These are phyloP conservation scores for Cystobasidiopsis lactophilus DNA, from an alignment of 768 basidiomycete genomes.

Conservation along the genomic window DNA sequence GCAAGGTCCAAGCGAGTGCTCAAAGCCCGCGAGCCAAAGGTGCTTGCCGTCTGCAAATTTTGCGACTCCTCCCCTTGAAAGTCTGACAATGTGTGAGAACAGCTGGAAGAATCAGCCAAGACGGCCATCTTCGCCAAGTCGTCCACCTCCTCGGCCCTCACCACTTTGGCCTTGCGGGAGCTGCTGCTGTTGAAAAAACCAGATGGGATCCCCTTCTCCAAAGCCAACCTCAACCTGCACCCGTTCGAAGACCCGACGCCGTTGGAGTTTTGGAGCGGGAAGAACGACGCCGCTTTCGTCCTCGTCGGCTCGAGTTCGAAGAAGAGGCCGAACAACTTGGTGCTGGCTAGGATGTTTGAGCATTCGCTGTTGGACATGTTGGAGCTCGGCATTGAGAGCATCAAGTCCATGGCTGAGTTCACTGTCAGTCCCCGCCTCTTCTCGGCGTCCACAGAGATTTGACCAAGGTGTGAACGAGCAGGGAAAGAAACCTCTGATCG, in stretches of 20 bases:
- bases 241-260: constrained; percentile 72
- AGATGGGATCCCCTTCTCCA: constrained; percentile 70
- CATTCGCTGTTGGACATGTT: constrained; percentile 76
- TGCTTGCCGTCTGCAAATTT: constrained; percentile 22
- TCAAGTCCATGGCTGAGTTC: constrained; percentile 55
- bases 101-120: constrained; percentile 51
- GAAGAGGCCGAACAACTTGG: constrained; percentile 72
- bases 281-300: constrained; percentile 87
- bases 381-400: constrained; percentile 70
- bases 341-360: constrained; percentile 70
- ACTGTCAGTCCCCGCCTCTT: constrained; percentile 35
- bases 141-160: constrained; percentile 57
- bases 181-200: constrained; percentile 86
- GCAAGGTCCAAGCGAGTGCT: constrained; percentile 77
- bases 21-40: constrained; percentile 67
- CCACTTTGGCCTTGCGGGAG: constrained; percentile 67
- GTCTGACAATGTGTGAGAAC: neutral
- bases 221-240: constrained; percentile 59
- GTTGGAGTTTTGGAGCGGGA: constrained; percentile 74
- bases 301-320: constrained; percentile 77
- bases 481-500: constrained; percentile 66
- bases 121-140: constrained; percentile 79
- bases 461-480: constrained; percentile 33
- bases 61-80: neutral
- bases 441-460: neutral